phyloP scores from a whole-genome alignment of 2,329 filamentous ascomycete species.

The Neofusicoccum sp. region DNA sequence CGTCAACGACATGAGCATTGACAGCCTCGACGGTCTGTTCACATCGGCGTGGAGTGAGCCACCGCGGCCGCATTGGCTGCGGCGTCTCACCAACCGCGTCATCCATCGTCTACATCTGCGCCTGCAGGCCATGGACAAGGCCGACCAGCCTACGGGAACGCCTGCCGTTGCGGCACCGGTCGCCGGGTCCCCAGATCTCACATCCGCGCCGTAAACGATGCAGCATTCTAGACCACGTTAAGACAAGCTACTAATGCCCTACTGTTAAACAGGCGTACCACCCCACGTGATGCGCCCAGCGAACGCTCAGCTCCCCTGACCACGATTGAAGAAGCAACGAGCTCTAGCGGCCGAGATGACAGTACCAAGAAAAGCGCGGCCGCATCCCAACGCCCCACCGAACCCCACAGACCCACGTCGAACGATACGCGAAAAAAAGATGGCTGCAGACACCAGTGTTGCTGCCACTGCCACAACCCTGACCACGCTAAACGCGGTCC shows the following conservation, averaged over 20 bases:
- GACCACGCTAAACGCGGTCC: constrained; percentile 12
- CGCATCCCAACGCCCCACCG: background rate
- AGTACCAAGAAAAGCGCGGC: constrained; percentile 6
- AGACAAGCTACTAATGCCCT: constrained; percentile 18
- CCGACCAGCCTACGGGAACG: constrained; percentile 14
- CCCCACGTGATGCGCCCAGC: constrained; percentile 7
- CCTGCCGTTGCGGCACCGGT: constrained; percentile 21
- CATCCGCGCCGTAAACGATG: constrained; percentile 19
- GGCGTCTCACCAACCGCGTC: constrained; percentile 10
- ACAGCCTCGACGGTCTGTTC: constrained; percentile 1
- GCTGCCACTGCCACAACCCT: background rate
- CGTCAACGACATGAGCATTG: background rate
- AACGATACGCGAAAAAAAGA: background rate
- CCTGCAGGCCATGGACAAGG: constrained; percentile 7
- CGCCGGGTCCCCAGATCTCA: constrained; percentile 20
- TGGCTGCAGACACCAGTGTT: constrained; percentile 4
- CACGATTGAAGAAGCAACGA: constrained; percentile 11
- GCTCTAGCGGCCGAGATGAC: constrained; percentile 1
- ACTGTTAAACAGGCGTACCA: constrained; percentile 9
- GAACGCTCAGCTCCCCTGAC: constrained; percentile 7
- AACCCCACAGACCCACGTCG: background rate
- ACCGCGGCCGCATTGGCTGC: background rate
- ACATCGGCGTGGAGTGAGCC: constrained; percentile 1
- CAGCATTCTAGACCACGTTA: constrained; percentile 19
- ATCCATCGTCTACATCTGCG: constrained; percentile 10